These are phyloP conservation scores for Sequoiadendron giganteum DNA, from an alignment of 75 land plant genomes.

Conservation along the genomic window DNA sequence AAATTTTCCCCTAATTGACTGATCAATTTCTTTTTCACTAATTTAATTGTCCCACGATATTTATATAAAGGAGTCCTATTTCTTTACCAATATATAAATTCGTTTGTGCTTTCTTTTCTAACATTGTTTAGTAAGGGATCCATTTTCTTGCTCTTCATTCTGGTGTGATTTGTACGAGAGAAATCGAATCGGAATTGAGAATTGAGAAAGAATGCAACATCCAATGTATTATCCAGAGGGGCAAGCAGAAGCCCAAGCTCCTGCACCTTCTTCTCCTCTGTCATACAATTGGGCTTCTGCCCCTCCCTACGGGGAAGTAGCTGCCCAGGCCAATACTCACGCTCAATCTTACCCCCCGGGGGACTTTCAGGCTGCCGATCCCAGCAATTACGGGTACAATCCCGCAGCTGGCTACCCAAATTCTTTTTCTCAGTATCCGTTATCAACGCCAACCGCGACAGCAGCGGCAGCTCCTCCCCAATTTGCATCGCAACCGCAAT, in stretches of 20 bases:
- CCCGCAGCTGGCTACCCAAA: background rate
- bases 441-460: background rate
- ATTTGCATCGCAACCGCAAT: background rate
- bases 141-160: too few species aligned
- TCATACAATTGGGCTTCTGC: conserved; percentile 4
- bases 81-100: too few species aligned
- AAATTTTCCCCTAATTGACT: too few species aligned
- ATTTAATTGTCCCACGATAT: too few species aligned
- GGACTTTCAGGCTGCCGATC: conserved; percentile 10
- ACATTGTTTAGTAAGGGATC: too few species aligned
- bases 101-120: too few species aligned
- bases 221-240: background rate
- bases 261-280: background rate
- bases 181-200: too few species aligned
- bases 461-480: background rate
- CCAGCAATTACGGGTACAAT: conserved; percentile 14
- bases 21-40: too few species aligned
- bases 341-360: background rate
- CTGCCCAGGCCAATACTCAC: background rate
- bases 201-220: too few species aligned
- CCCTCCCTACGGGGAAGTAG: background rate
- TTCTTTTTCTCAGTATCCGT: background rate
- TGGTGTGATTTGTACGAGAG: too few species aligned
- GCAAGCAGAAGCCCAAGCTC: background rate
- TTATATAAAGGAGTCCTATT: too few species aligned